Conservation (phyloP, 495 filamentous ascomycete genomes). For the Hamigera avellanea region DNA sequence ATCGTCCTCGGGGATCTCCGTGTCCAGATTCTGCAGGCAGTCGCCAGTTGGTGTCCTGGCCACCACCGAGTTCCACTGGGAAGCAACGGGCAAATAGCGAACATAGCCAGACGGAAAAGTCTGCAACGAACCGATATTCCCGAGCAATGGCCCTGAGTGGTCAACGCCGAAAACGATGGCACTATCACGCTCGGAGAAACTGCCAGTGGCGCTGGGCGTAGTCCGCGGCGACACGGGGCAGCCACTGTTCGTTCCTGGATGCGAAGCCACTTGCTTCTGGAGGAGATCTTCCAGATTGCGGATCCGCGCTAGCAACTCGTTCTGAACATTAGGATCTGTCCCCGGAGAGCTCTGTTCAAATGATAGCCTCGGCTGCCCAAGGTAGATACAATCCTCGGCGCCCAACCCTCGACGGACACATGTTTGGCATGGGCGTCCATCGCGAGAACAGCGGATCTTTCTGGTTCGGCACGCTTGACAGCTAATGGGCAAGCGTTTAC, state of each 20-base stretch:
- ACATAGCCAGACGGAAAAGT: slow-evolving; percentile 29
- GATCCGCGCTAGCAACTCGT: slow-evolving; percentile 25
- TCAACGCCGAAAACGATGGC: slow-evolving; percentile 6
- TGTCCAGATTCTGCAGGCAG: slow-evolving; percentile 16
- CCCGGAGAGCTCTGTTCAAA: slow-evolving; percentile 16
- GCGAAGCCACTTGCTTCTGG: slow-evolving; percentile 21
- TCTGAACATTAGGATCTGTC: slow-evolving; percentile 18
- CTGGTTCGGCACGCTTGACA: slow-evolving; percentile 30
- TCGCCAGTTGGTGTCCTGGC: slow-evolving; percentile 16
- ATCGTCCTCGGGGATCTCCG: slow-evolving; percentile 24
- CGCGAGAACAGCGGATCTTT: slow-evolving; percentile 31
- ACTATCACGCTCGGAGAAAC: slow-evolving; percentile 20
- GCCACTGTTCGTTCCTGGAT: slow-evolving; percentile 8
- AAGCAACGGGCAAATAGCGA: slow-evolving; percentile 26
- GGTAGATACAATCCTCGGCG: slow-evolving; percentile 31
- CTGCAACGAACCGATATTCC: slow-evolving; percentile 19
- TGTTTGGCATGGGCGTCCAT: slow-evolving; percentile 30
- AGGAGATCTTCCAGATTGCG: slow-evolving; percentile 27
- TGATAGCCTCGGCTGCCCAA: slow-evolving; percentile 28
- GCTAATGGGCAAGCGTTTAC: slow-evolving; percentile 30
- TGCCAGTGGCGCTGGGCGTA: slow-evolving; percentile 20
- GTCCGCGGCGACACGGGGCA: slow-evolving; percentile 19
- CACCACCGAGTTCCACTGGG: slow-evolving; percentile 24
- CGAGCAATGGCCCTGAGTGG: slow-evolving; percentile 10
- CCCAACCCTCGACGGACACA: slow-evolving; percentile 28